Evolutionary conservation across 2,329 filamentous ascomycete genomes (phyloP), one percentile per base, ranked within the genome.

Genomic region (Fusarium decemcellulare): DNA sequence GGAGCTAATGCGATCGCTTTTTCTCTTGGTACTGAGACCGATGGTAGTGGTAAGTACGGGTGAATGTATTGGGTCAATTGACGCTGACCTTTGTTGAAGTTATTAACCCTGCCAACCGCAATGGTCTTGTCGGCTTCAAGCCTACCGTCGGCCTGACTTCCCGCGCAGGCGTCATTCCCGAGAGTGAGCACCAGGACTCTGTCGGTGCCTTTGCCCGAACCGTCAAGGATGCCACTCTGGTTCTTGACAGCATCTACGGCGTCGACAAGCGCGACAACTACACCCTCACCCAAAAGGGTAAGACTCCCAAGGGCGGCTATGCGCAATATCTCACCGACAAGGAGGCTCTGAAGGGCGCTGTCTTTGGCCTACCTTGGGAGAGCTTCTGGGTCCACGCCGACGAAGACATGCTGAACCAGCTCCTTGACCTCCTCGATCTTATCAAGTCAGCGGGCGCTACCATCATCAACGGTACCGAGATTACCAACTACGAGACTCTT

Each of bases 111-210:
- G 91, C 92, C 1, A 87, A 91, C 76, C 82, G 90, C 6, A 93
- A 92, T 74, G 86, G 84, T 2, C 76, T 94, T 2, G 91, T 94
- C 2, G 92, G 92, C 4, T 87, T 94, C 76, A 94, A 94, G 79
- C 91, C 92, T 2, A 94, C 91, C 2, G 90, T 94, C 7, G 92
- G 92, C 0, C 78, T 93, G 53, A 93, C 91, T 0, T 93, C 91
- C 9, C 82, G 91, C 15, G 83, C 80, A 18, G 88, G 85, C 16
- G 85, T 91, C 30, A 85, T 94, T 36, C 92, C 92, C 0, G 90
- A 92, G 73, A 87, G 85, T 11, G 81, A 87, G 59, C 88, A 92
- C 72, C 90, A 92, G 72, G 92, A 94, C 72, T 90, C 87, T 0
- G 87, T 94, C 0, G 92, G 92, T 3, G 82, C 86, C 1, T 89